Evolutionary conservation across 2,329 filamentous ascomycete genomes (phyloP).

Genomic region (Davidsoniella neocaledoniae): DNA sequence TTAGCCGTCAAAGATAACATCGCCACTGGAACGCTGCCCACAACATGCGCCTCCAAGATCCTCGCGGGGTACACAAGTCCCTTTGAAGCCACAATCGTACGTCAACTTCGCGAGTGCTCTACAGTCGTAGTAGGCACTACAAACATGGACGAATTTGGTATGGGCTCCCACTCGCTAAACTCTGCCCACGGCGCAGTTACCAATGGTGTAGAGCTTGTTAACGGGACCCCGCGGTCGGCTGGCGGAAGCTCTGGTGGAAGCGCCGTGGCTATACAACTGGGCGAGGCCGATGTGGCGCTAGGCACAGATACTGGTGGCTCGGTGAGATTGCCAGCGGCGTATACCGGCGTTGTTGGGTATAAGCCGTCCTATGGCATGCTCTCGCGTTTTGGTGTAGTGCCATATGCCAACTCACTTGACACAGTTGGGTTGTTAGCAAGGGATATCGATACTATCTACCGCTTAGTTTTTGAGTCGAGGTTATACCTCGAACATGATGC

Average conservation of each 20-base stretch:
- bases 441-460: conserved; percentile 32
- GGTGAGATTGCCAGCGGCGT: conserved; percentile 73
- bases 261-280: conserved; percentile 61
- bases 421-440: conserved; percentile 64
- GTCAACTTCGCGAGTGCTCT: conserved; percentile 45
- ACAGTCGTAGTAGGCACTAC: conserved; percentile 59
- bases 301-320: conserved; percentile 92
- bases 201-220: conserved; percentile 25
- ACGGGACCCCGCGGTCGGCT: conserved; percentile 35
- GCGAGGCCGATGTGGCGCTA: conserved; percentile 45
- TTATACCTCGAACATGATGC: conserved; percentile 41
- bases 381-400: conserved; percentile 71
- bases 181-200: conserved; percentile 51
- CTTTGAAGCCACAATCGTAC: conserved; percentile 67
- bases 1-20: conserved; percentile 68
- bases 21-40: conserved; percentile 44
- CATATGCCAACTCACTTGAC: conserved; percentile 85
- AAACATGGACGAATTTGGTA: conserved; percentile 91
- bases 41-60: conserved; percentile 69
- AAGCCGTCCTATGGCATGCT: conserved; percentile 85
- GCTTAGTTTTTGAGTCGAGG: conserved; percentile 33
- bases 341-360: conserved; percentile 67
- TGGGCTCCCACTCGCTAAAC: conserved; percentile 70
- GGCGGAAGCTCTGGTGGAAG: conserved; percentile 91
- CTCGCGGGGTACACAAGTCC: conserved; percentile 56